phyloP scores from a whole-genome alignment of 306 rosid genomes.

The Clitoria ternatea region DNA sequence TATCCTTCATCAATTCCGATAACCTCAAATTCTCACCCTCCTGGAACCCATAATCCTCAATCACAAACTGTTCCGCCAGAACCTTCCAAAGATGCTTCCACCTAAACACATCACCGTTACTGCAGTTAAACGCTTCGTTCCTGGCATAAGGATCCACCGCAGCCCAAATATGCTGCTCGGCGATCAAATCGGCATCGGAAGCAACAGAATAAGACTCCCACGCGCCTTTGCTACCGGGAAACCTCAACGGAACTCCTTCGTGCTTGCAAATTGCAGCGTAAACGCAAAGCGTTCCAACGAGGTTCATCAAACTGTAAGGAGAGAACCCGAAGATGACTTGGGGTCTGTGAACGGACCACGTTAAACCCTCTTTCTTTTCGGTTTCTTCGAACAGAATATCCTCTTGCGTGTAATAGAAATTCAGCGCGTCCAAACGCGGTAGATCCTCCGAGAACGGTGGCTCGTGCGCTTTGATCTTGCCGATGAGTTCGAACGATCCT shows the following conservation, averaged over 20 bases:
- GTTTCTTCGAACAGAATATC: conserved; percentile 51
- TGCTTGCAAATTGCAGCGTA: conserved; percentile 77
- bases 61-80: conserved; percentile 64
- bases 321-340: conserved; percentile 56
- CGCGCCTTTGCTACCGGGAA: conserved; percentile 49
- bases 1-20: conserved; percentile 49
- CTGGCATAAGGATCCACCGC: conserved; percentile 65
- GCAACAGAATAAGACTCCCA: conserved; percentile 45
- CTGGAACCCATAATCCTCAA: conserved; percentile 59
- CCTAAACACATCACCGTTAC: conserved; percentile 57
- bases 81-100: conserved; percentile 74
- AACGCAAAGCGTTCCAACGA: conserved; percentile 43
- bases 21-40: conserved; percentile 33
- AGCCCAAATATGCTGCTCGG: conserved; percentile 82
- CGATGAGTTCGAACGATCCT: conserved; percentile 41
- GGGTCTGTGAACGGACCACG: conserved; percentile 65
- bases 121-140: conserved; percentile 60
- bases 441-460: conserved; percentile 68
- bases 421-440: conserved; percentile 49
- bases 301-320: conserved; percentile 66
- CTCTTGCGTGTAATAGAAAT: conserved; percentile 58
- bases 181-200: conserved; percentile 71
- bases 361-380: conserved; percentile 43
- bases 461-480: conserved; percentile 41
- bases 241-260: conserved; percentile 47